phyloP scores from a whole-genome alignment of 352 stramenopile species.

The Phytophthora multivora region DNA sequence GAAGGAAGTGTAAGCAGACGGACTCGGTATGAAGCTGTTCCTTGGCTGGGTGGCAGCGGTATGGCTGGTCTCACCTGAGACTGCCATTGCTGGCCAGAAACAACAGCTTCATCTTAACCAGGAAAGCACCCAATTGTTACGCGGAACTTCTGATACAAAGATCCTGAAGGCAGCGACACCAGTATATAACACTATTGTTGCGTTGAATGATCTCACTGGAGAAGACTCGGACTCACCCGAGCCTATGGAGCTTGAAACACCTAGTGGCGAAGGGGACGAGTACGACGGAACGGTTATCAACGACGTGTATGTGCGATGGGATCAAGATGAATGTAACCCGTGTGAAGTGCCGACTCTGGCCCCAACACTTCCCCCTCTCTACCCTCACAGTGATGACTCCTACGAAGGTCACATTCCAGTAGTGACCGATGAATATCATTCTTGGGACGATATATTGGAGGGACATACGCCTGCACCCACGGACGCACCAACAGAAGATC shows the following conservation, averaged over 20 bases:
- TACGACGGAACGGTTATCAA: not conserved
- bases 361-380: conserved; percentile 10
- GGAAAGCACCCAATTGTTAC: too few relatives aligned
- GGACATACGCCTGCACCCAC: not conserved
- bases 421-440: conserved; percentile 8
- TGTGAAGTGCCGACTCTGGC: conserved; percentile 23
- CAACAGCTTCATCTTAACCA: too few relatives aligned
- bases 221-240: conserved; percentile 2
- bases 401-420: conserved; percentile 10
- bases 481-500: not conserved
- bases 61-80: not conserved
- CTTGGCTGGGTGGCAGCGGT: conserved; percentile 5
- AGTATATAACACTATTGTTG: not conserved
- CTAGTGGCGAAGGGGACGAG: not conserved
- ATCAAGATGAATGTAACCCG: conserved; percentile 24
- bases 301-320: conserved; percentile 16
- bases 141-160: too few relatives aligned
- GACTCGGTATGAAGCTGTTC: conserved; percentile 18
- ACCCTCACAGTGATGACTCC: conserved; percentile 12
- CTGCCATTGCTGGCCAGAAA: not conserved
- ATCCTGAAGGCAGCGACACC: too few relatives aligned
- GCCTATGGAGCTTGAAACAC: not conserved
- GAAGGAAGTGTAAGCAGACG: not conserved
- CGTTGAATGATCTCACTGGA: not conserved
- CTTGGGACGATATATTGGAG: conserved; percentile 15